These are phyloP conservation scores for Echinosophora koreensis DNA, from an alignment of 306 rosid genomes.

Conservation along the genomic window DNA sequence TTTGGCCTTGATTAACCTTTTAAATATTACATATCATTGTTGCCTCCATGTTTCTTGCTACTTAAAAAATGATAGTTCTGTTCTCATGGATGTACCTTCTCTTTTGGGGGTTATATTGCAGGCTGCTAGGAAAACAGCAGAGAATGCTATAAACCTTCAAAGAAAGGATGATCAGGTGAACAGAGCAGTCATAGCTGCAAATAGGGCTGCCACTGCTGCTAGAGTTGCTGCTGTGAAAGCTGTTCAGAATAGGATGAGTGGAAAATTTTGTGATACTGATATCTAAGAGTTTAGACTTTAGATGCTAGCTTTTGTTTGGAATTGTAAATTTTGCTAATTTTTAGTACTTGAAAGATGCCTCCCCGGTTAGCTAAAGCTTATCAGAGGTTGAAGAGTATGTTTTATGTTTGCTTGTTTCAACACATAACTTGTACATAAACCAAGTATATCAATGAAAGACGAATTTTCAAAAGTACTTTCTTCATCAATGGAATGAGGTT, in stretches of 20 bases:
- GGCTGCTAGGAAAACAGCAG: conserved; percentile 81
- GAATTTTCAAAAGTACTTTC: conserved; percentile 48
- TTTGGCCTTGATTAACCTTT: neutral
- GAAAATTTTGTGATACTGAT: conserved; percentile 70
- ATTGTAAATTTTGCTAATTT: conserved; percentile 68
- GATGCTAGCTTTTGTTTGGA: conserved; percentile 48
- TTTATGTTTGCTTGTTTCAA: conserved; percentile 51
- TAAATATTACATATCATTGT: neutral
- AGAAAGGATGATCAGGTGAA: conserved; percentile 74
- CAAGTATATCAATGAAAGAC: conserved; percentile 60
- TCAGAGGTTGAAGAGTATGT: conserved; percentile 65
- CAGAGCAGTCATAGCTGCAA: conserved; percentile 77
- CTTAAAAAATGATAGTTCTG: neutral
- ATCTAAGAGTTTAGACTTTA: conserved; percentile 57
- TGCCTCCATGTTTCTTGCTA: neutral
- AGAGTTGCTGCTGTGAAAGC: conserved; percentile 97
- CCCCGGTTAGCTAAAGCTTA: conserved; percentile 66
- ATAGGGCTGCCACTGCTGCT: conserved; percentile 90
- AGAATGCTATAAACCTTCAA: conserved; percentile 65
- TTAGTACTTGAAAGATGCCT: conserved; percentile 55
- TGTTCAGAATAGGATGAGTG: conserved; percentile 85
- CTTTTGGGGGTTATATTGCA: conserved; percentile 46
- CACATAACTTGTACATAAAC: conserved; percentile 72
- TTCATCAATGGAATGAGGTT: neutral
- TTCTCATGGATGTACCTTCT: conserved; percentile 9